Evolutionary conservation across 495 filamentous ascomycete genomes (phyloP), one percentile per base, ranked within the genome.

Genomic region (Chaetomium tenue): DNA sequence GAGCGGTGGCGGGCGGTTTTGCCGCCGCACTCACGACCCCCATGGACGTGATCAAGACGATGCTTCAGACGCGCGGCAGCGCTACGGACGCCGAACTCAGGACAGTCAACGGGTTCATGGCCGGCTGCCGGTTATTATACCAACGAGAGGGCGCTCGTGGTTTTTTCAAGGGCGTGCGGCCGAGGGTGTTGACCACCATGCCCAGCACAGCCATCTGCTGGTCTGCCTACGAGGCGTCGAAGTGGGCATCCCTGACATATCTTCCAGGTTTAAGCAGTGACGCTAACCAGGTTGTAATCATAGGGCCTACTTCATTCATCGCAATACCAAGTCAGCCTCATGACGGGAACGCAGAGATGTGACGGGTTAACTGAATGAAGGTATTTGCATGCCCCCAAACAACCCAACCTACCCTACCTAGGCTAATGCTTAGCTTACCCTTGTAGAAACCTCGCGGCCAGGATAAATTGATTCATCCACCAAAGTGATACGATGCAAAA

Each of bases 131-230:
- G 62, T 87, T 98, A 63, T 88, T 99, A 71, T 89, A 91, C 76
- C 81, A 86, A 66, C 86, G 90, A 70, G 92, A 97, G 70, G 94
- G 94, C 57, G 84, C 88, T 70, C 79, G 78, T 60, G 94, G 94
- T 9, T 99, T 97, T 78, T 91, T 97, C 72, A 92, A 93, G 67
- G 94, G 94, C 23, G 84, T 97, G 72, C 84, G 90, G 68, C 95
- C 94, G 57, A 83, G 94, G 61, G 90, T 99, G 42, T 86, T 99
- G 65, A 96, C 93, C 3, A 95, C 94, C 12, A 97, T 97, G 91
- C 94, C 94, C 25, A 96, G 92, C 76, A 98, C 94, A 40, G 94
- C 94, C 5, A 99, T 99, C 70, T 99, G 94, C 81, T 99, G 94
- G 93, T 92, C 83, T 64, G 91, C 84, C 54, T 81, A 79, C 69